These are phyloP conservation scores for Stephania yunnanensis DNA, from an alignment of 164 flowering plant species.

Conservation along the genomic window DNA sequence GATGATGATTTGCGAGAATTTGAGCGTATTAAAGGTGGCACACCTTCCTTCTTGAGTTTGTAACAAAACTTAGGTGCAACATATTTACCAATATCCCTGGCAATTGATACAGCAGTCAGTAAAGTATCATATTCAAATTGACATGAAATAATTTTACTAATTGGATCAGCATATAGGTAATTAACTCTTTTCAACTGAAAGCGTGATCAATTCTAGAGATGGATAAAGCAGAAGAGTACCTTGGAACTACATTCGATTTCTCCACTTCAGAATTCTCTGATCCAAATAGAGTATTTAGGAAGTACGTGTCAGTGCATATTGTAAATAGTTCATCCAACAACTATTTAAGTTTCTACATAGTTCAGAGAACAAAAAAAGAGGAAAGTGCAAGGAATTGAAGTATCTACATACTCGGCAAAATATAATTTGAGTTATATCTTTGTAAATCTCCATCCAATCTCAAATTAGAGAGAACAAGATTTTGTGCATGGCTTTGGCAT, in stretches of 20 bases:
- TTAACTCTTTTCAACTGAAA: not conserved
- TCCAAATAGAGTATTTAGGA: not conserved
- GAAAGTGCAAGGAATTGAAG: not conserved
- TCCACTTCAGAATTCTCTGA: conserved; percentile 20
- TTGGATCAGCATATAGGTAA: not conserved
- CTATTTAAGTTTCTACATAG: not conserved
- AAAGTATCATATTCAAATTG: no score
- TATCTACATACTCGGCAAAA: conserved; percentile 29
- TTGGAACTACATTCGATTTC: conserved; percentile 15
- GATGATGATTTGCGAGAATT: conserved; percentile 15
- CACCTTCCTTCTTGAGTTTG: conserved; percentile 12
- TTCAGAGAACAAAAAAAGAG: not conserved
- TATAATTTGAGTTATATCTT: conserved; percentile 31
- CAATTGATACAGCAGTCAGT: not conserved
- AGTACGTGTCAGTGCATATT: not conserved
- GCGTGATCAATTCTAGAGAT: not conserved
- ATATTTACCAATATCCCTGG: not conserved
- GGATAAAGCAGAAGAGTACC: conserved; percentile 16
- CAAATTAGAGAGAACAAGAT: conserved; percentile 33
- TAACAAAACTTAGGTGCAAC: not conserved
- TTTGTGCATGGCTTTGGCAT: conserved; percentile 37
- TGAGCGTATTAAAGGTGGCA: conserved; percentile 14
- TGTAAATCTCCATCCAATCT: conserved; percentile 29
- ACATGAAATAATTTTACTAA: no score
- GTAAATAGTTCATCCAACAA: not conserved